Conservation (phyloP, 306 rosid species). For the Casuarina equisetifolia region DNA sequence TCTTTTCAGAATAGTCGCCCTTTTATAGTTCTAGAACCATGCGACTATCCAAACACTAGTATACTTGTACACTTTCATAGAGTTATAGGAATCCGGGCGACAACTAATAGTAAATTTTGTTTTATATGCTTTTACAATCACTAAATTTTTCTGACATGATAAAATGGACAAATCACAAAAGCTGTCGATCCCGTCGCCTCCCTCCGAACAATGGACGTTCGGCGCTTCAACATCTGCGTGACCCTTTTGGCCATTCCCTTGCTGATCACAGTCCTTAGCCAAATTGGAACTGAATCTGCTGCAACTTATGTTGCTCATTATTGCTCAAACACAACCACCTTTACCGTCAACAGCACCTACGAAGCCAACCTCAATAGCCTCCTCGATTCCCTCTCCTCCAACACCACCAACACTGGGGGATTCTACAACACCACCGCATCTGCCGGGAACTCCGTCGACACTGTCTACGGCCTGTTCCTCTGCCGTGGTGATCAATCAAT, state of each 20-base stretch:
- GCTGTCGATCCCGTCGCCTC: no score
- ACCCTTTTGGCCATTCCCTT: not conserved
- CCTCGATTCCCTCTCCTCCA: conserved; percentile 8
- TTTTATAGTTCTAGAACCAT: no score
- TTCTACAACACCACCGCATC: conserved; percentile 39
- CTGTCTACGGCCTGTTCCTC: conserved; percentile 46
- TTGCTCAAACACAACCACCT: conserved; percentile 17
- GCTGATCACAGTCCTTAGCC: not conserved
- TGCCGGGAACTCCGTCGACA: conserved; percentile 16
- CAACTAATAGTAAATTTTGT: no score
- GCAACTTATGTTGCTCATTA: not conserved
- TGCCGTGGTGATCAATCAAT: conserved; percentile 43
- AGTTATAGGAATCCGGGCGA: no score
- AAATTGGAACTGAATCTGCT: not conserved
- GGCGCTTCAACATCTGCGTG: not conserved
- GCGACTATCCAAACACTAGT: no score
- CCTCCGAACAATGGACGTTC: not conserved
- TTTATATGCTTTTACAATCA: not conserved
- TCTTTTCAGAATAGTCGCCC: no score
- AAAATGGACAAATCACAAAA: no score
- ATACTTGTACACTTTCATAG: no score
- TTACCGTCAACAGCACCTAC: conserved; percentile 41
- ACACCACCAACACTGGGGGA: not conserved
- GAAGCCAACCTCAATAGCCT: conserved; percentile 3
- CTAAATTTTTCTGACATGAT: not conserved